Percentiles rank a stretch among this genome's conserved stretches.
These are phyloP conservation scores for Nepenthes gracilis DNA, from an alignment of 148 eudicot species.

Conservation along the genomic window DNA sequence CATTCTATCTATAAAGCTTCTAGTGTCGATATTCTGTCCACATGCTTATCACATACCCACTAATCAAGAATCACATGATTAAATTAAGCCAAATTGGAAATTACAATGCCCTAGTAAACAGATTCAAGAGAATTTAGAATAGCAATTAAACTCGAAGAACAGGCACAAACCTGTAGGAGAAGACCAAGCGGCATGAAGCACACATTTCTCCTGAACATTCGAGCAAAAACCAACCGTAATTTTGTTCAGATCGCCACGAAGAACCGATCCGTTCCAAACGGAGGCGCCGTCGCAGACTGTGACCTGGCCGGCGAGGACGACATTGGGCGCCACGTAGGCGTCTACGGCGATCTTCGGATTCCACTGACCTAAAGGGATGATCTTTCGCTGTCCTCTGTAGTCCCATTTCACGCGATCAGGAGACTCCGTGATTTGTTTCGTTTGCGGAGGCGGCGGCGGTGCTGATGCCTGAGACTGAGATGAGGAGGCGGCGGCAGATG, in stretches of 20 bases:
- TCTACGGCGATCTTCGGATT: conserved; percentile 93
- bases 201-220: conserved; percentile 89
- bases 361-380: conserved; percentile 93
- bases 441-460: conserved; percentile 24
- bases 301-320: conserved; percentile 96
- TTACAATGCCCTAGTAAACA: too few relatives aligned
- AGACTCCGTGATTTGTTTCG: conserved; percentile 29
- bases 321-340: conserved; percentile 95
- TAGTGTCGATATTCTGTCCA: too few relatives aligned
- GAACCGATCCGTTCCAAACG: conserved; percentile 86
- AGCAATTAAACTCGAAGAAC: too few relatives aligned
- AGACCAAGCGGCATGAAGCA: conserved; percentile 92
- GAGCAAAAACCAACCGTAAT: conserved; percentile 78
- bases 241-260: conserved; percentile 89
- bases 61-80: too few relatives aligned
- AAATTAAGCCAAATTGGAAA: too few relatives aligned
- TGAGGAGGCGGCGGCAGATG: conserved; percentile 14
- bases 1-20: too few relatives aligned
- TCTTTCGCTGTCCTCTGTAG: conserved; percentile 73
- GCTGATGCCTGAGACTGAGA: conserved; percentile 11
- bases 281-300: conserved; percentile 85
- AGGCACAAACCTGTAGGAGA: conserved; percentile 70
- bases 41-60: too few relatives aligned
- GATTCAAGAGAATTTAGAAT: too few relatives aligned
- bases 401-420: conserved; percentile 96